A percentile compares a stretch with the other conserved stretches of the same genome.
These are phyloP conservation scores for Colletotrichum endophyticum DNA, from an alignment of 2,329 filamentous ascomycete genomes.

Conservation along the genomic window DNA sequence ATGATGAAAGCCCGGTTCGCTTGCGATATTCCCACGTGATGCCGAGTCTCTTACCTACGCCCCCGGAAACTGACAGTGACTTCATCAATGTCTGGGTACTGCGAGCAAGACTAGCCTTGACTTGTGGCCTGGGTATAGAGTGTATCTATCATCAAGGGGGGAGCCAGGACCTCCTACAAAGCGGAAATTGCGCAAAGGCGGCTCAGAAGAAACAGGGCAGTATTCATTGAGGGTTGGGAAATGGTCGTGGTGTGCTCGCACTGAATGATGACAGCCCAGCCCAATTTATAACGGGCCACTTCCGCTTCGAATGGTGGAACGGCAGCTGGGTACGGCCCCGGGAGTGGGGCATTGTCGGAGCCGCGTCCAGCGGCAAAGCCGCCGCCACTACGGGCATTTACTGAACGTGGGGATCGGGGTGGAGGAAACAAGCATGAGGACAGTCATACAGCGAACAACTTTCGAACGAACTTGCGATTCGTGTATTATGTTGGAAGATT, in stretches of 20 bases:
- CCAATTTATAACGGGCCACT: neutral
- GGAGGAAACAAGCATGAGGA: neutral
- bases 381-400: neutral
- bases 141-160: neutral
- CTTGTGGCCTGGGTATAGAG: neutral
- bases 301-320: neutral
- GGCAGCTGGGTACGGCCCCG: neutral
- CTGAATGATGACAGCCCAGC: neutral
- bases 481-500: neutral
- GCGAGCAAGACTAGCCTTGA: neutral
- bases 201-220: neutral
- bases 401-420: neutral
- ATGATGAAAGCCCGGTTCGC: neutral
- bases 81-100: neutral
- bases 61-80: neutral
- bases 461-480: neutral
- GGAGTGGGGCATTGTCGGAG: neutral
- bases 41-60: neutral
- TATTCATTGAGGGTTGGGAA: neutral
- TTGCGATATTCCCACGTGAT: neutral
- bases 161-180: neutral
- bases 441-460: neutral
- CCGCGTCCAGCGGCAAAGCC: neutral
- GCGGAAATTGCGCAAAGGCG: neutral
- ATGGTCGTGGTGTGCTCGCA: neutral